Conservation (phyloP, 1,284 basidiomycete species). For the Sporisorium exsertum region DNA sequence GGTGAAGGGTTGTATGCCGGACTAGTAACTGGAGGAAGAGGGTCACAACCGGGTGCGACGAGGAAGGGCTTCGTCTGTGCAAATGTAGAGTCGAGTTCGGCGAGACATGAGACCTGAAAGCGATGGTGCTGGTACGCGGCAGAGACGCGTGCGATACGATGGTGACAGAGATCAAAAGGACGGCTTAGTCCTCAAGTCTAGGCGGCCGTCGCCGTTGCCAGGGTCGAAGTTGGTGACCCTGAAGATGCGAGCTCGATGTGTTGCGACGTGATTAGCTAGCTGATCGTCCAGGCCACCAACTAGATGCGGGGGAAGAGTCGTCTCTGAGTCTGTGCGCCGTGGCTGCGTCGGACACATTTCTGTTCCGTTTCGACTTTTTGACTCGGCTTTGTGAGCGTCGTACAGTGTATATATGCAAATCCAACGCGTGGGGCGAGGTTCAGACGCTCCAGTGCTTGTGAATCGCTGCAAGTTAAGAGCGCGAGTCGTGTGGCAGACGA, state of each 20-base stretch:
- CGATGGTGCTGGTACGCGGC: neutral
- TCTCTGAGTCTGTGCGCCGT: slow-evolving; percentile 11
- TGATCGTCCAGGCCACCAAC: neutral
- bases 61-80: slow-evolving; percentile 5
- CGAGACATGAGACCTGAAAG: slow-evolving; percentile 24
- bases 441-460: neutral
- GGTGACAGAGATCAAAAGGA: too few species aligned
- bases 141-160: neutral
- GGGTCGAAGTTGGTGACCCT: neutral
- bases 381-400: slow-evolving; percentile 18
- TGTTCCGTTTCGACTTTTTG: neutral
- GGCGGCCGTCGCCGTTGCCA: neutral
- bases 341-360: slow-evolving; percentile 24
- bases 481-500: slow-evolving; percentile 24
- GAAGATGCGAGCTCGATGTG: neutral
- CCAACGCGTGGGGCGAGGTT: slow-evolving; percentile 16
- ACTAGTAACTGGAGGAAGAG: neutral
- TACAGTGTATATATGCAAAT: slow-evolving; percentile 31
- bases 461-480: neutral
- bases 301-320: slow-evolving; percentile 12
- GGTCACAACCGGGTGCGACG: slow-evolving; percentile 22
- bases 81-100: neutral
- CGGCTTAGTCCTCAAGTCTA: neutral
- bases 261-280: neutral
- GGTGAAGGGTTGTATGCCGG: neutral